A percentile compares a stretch with the other conserved stretches of the same genome.
These are phyloP conservation scores for Hypoxylon sp. DNA, from an alignment of 2,329 filamentous ascomycete species.

Conservation along the genomic window DNA sequence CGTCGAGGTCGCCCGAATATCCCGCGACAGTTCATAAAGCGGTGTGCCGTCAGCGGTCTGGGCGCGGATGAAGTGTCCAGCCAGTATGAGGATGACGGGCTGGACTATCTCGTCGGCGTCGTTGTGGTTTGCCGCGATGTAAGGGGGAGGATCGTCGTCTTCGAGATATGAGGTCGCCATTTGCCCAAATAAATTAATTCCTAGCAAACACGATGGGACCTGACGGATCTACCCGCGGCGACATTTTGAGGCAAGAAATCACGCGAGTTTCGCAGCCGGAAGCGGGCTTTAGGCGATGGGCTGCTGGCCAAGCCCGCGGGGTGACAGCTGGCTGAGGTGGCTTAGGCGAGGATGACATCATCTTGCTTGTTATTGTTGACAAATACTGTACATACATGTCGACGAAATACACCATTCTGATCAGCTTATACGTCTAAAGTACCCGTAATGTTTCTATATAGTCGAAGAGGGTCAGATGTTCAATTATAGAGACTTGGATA, in stretches of 20 bases:
- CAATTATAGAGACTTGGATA: not conserved
- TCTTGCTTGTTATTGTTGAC: not conserved
- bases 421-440: too few species aligned
- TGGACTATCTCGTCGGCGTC: conserved; percentile 44
- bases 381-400: too few species aligned
- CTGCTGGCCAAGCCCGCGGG: conserved; percentile 11
- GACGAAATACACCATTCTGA: too few species aligned
- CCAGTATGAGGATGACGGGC: conserved; percentile 49
- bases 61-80: conserved; percentile 47
- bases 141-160: conserved; percentile 37
- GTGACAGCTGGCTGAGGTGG: not conserved
- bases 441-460: too few species aligned
- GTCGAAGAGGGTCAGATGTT: not conserved
- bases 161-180: conserved; percentile 21
- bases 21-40: conserved; percentile 50
- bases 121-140: conserved; percentile 26
- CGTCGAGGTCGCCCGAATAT: conserved; percentile 41
- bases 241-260: conserved; percentile 26
- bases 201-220: conserved; percentile 7
- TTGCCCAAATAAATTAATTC: not conserved
- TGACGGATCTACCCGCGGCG: conserved; percentile 1
- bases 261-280: conserved; percentile 14
- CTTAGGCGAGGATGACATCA: not conserved
- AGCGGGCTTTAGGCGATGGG: conserved; percentile 11
- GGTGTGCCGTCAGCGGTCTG: conserved; percentile 42